phyloP scores from a whole-genome alignment of 2,329 filamentous ascomycete species.

The Aspergillus arachidicola region DNA sequence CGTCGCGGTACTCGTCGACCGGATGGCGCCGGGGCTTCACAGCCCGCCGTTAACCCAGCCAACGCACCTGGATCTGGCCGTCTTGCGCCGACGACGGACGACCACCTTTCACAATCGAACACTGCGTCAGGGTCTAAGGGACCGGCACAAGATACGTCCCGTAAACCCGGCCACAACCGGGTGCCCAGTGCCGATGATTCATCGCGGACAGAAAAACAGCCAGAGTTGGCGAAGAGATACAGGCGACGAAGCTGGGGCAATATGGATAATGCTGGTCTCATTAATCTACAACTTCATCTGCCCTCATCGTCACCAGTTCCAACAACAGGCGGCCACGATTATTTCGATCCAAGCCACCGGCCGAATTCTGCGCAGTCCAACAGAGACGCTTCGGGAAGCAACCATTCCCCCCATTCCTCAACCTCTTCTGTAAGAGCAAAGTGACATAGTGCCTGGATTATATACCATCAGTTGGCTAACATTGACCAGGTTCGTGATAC shows the following conservation, averaged over 20 bases:
- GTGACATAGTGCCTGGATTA: no score
- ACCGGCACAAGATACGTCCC: constrained; percentile 36
- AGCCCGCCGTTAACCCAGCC: constrained; percentile 11
- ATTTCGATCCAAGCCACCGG: constrained; percentile 32
- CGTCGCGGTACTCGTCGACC: constrained; percentile 65
- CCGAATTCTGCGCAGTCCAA: constrained; percentile 45
- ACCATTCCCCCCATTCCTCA: constrained; percentile 55
- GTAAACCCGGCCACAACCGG: constrained; percentile 56
- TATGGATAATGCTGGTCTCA: constrained; percentile 51
- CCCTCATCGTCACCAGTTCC: constrained; percentile 35
- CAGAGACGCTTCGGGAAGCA: constrained; percentile 67
- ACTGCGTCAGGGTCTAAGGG: constrained; percentile 30
- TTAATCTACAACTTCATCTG: constrained; percentile 36
- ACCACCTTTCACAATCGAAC: constrained; percentile 36
- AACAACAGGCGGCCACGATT: constrained; percentile 38
- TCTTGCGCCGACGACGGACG: constrained; percentile 35
- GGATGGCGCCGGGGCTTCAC: constrained; percentile 45
- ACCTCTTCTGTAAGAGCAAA: constrained; percentile 65
- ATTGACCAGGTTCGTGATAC: constrained; percentile 27
- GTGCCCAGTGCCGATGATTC: constrained; percentile 71
- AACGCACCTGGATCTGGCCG: constrained; percentile 12
- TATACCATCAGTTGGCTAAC: constrained; percentile 2
- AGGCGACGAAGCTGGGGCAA: constrained; percentile 81
- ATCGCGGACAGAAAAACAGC: constrained; percentile 55
- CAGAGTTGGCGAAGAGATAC: constrained; percentile 74